A percentile compares a stretch with the other conserved stretches of the same genome.
Conservation (phyloP, 352 stramenopile genomes). For the Phytophthora cryptogea region DNA sequence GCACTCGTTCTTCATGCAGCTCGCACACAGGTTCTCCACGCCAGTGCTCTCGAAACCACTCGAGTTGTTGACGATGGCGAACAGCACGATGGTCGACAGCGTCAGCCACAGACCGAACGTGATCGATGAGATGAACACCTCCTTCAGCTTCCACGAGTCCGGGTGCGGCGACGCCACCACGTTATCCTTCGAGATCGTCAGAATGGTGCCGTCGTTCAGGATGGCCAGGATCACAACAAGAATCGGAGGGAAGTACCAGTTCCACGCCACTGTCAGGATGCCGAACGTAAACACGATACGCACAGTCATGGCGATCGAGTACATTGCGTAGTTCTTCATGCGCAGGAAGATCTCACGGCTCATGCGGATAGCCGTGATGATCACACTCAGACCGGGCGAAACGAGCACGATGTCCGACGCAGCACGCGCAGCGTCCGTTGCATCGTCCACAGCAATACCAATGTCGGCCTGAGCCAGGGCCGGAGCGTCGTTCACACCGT, state of each 20-base stretch:
- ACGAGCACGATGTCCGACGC: conserved; percentile 91
- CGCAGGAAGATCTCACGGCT: conserved; percentile 89
- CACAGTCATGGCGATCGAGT: conserved; percentile 90
- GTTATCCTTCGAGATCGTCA: conserved; percentile 84
- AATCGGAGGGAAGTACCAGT: conserved; percentile 89
- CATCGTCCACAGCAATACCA: conserved; percentile 91
- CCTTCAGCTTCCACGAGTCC: conserved; percentile 74
- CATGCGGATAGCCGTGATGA: conserved; percentile 91
- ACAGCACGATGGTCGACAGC: conserved; percentile 68
- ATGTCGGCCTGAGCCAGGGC: conserved; percentile 90
- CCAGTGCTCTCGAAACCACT: conserved; percentile 53
- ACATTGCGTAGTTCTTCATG: conserved; percentile 94
- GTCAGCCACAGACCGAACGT: conserved; percentile 70
- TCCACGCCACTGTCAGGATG: conserved; percentile 85
- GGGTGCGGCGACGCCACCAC: conserved; percentile 62
- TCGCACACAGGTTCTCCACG: conserved; percentile 67
- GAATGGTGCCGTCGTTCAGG: conserved; percentile 89
- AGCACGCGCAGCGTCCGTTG: conserved; percentile 88
- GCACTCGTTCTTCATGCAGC: conserved; percentile 62
- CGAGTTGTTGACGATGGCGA: conserved; percentile 62
- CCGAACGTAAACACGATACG: conserved; percentile 90
- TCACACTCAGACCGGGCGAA: conserved; percentile 82
- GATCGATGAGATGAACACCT: conserved; percentile 75
- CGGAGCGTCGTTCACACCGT: conserved; percentile 93
- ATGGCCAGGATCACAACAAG: conserved; percentile 91